A percentile compares a stretch with the other conserved stretches of the same genome.
Evolutionary conservation across 371 early-diverging fungal species (phyloP).

Genomic region (Mucor circinelloides): DNA sequence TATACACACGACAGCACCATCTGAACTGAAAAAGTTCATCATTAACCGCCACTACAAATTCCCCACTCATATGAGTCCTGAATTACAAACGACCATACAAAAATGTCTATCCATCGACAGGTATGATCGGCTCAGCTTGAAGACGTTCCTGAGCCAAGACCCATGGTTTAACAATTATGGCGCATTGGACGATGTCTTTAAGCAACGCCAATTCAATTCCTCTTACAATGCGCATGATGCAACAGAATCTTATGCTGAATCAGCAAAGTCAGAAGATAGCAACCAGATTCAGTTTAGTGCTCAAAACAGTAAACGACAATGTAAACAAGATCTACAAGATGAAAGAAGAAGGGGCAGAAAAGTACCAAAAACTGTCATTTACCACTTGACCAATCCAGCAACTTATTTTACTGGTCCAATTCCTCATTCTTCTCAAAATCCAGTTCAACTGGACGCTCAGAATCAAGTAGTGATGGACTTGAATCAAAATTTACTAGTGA

Average conservation of each 20-base stretch:
- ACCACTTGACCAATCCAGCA: slow-evolving; percentile 45
- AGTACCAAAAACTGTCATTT: slow-evolving; percentile 45
- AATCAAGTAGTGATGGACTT: slow-evolving; percentile 34
- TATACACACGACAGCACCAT: slow-evolving; percentile 38
- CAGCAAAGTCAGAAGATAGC: slow-evolving; percentile 26
- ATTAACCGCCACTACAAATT: slow-evolving; percentile 57
- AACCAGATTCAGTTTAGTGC: slow-evolving; percentile 9
- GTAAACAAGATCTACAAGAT: slow-evolving; percentile 38
- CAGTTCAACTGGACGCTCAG: slow-evolving; percentile 30
- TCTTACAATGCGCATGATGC: slow-evolving; percentile 20
- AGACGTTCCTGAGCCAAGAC: slow-evolving; percentile 50
- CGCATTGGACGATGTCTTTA: slow-evolving; percentile 30
- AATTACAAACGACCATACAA: slow-evolving; percentile 49
- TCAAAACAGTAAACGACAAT: slow-evolving; percentile 34
- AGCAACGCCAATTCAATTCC: slow-evolving; percentile 8
- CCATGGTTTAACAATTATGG: slow-evolving; percentile 54
- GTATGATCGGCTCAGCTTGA: slow-evolving; percentile 47
- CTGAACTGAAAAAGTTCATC: slow-evolving; percentile 70
- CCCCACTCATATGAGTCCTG: slow-evolving; percentile 47
- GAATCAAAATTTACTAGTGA: slow-evolving; percentile 29
- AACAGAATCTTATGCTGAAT: slow-evolving; percentile 27
- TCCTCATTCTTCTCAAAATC: slow-evolving; percentile 30
- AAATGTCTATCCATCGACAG: slow-evolving; percentile 57
- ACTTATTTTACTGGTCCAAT: slow-evolving; percentile 46
- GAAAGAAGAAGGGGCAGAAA: slow-evolving; percentile 22